Base-by-base conservation (phyloP, 306 rosid genomes). In the Lathyrus aphaca region DNA sequence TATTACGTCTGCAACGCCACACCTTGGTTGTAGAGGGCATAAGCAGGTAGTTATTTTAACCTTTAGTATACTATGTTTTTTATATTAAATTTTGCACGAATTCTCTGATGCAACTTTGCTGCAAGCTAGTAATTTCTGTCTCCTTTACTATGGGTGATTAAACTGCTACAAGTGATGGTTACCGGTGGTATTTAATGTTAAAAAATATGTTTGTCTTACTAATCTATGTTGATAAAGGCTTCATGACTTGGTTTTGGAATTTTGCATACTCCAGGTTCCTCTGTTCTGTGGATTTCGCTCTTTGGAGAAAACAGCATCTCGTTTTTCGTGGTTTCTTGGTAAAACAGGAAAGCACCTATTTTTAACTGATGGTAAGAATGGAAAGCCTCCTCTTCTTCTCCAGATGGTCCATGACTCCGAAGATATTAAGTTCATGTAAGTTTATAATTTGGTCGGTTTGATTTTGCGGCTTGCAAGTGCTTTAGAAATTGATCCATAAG, bases 1-100 rank as follows among this genome's bases (percentile, higher is more conserved):
- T 76, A 86, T 93, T 64, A 84, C 92, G 38, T 79, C 64, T 7
- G 98, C 97, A 11, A 88, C 98, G 4, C 98, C 98, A 18, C 97
- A 93, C 78, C 94, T 93, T 10, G 98, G 98, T 76, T 76, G 97
- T 58, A 78, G 96, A 79, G 97, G 94, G 38, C 97, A 93, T 78
- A 87, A 81, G 32, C 97, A 93, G 88, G 98, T 88, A 43, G 67
- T 53, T 66, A 32, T 53, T 32, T 67, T 42, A 43, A 30, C 51
- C 72, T 35, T 37, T 29, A 5, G 16, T 23, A 37, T 21, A 16
- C 49, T 9, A 45, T 67, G 40, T 50, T 49, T 23, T 39, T 23
- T 4, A 15, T 49, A 23, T 54, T 51, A 38, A 38, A 14, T 49
- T 18, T 49, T 12, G 32, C 5, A 23, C 4, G 18, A 15, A 19